These are phyloP conservation scores for Podospora sp. DNA, from an alignment of 495 filamentous ascomycete species.

Conservation along the genomic window DNA sequence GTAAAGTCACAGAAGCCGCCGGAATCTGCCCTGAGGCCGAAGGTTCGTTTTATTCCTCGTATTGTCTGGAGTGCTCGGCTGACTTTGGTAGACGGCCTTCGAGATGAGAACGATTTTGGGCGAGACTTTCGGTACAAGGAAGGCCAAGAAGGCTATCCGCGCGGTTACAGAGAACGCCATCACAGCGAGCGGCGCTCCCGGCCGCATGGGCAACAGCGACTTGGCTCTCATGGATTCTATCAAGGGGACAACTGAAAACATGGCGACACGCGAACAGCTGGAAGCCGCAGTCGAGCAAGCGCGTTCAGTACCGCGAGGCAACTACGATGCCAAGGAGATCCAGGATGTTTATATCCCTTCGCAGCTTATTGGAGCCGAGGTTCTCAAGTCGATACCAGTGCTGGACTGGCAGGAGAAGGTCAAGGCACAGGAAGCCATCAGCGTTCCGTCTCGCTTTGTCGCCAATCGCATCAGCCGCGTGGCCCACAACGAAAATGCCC, in stretches of 20 bases:
- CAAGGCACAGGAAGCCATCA: constrained; percentile 55
- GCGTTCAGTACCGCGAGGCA: constrained; percentile 78
- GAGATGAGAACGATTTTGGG: constrained; percentile 72
- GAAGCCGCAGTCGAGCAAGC: constrained; percentile 65
- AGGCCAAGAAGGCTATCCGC: constrained; percentile 81
- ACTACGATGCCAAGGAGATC: constrained; percentile 70
- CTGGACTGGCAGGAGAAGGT: constrained; percentile 76
- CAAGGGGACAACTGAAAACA: constrained; percentile 56
- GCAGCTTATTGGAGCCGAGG: constrained; percentile 64
- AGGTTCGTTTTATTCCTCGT: constrained; percentile 29
- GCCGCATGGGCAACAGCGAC: constrained; percentile 57
- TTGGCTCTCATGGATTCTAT: constrained; percentile 65
- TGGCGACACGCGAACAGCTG: constrained; percentile 63
- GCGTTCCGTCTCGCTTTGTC: constrained; percentile 67
- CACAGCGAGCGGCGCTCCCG: constrained; percentile 36
- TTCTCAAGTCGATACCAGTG: constrained; percentile 62
- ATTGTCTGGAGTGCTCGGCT: background rate
- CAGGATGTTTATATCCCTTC: constrained; percentile 80
- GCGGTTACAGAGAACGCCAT: constrained; percentile 81
- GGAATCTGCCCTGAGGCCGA: constrained; percentile 41
- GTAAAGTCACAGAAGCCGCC: constrained; percentile 56
- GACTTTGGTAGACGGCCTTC: constrained; percentile 52
- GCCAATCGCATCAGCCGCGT: constrained; percentile 60
- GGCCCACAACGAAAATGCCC: constrained; percentile 57
- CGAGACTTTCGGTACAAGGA: constrained; percentile 90